phyloP scores from a whole-genome alignment of 1,284 basidiomycete species.

The Bjerkandera adusta region DNA sequence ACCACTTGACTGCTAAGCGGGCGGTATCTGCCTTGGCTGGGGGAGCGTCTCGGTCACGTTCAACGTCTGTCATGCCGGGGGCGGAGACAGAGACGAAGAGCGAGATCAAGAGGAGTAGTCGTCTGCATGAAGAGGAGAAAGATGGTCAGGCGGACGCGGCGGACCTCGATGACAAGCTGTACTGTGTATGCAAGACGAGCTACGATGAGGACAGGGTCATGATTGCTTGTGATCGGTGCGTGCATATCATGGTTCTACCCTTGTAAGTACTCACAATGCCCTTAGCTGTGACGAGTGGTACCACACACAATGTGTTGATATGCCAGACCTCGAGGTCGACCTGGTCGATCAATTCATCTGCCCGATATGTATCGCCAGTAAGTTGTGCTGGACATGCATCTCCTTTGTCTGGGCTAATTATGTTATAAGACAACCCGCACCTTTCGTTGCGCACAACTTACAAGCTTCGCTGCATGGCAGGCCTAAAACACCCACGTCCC shows the following conservation, averaged over 20 bases:
- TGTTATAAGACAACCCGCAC: constrained; percentile 53
- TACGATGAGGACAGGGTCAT: constrained; percentile 83
- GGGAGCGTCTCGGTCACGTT: constrained; percentile 56
- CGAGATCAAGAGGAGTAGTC: constrained; percentile 47
- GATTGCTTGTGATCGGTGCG: constrained; percentile 87
- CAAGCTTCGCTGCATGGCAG: constrained; percentile 70
- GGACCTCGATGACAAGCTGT: constrained; percentile 72
- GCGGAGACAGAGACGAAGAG: constrained; percentile 31
- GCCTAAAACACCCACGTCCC: constrained; percentile 58
- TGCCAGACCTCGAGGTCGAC: constrained; percentile 75
- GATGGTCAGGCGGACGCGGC: constrained; percentile 55
- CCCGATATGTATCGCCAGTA: constrained; percentile 71
- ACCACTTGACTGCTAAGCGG: constrained; percentile 23
- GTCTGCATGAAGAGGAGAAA: constrained; percentile 49
- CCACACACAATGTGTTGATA: constrained; percentile 76
- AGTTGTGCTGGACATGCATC: constrained; percentile 27
- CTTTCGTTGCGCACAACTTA: constrained; percentile 70
- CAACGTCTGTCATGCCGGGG: constrained; percentile 61
- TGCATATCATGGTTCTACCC: constrained; percentile 11
- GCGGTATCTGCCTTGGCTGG: constrained; percentile 27
- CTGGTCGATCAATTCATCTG: constrained; percentile 87
- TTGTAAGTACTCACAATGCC: constrained; percentile 10
- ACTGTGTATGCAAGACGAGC: constrained; percentile 78
- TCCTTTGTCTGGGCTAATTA: neutral
- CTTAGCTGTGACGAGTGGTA: constrained; percentile 87